These are phyloP conservation scores for Hydrangea macrophylla DNA, from an alignment of 148 eudicot species.

Conservation along the genomic window DNA sequence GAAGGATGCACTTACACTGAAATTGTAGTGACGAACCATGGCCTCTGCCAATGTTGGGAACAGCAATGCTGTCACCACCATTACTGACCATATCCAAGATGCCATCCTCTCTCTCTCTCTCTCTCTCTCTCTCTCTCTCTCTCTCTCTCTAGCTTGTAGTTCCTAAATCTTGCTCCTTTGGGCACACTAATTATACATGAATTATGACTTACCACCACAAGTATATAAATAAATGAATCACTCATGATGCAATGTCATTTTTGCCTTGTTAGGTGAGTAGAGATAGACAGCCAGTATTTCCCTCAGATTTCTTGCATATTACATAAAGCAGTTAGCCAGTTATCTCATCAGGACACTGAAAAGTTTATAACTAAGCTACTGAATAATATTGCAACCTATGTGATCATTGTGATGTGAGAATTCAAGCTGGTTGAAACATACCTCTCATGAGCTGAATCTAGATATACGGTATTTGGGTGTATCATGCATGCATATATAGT, in stretches of 20 bases:
- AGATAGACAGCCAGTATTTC: slow-evolving; percentile 11
- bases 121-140: too few species aligned
- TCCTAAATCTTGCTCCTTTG: neutral
- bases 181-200: neutral
- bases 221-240: slow-evolving; percentile 20
- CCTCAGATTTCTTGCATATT: slow-evolving; percentile 44
- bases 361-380: slow-evolving; percentile 6
- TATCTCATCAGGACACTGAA: slow-evolving; percentile 2
- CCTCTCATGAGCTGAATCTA: slow-evolving; percentile 8
- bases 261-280: slow-evolving; percentile 66
- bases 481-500: neutral
- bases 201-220: slow-evolving; percentile 16
- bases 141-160: too few species aligned
- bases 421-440: slow-evolving; percentile 9
- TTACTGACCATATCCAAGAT: slow-evolving; percentile 19
- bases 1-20: slow-evolving; percentile 43
- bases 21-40: slow-evolving; percentile 54
- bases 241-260: slow-evolving; percentile 58
- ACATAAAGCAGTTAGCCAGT: slow-evolving; percentile 50
- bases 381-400: neutral
- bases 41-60: slow-evolving; percentile 41
- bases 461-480: neutral
- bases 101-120: slow-evolving; percentile 22
- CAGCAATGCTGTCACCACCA: slow-evolving; percentile 25
- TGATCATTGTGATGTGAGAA: slow-evolving; percentile 16